Evolutionary conservation across 345 rosid genomes (phyloP).

Genomic region (Dovyalis caffra): DNA sequence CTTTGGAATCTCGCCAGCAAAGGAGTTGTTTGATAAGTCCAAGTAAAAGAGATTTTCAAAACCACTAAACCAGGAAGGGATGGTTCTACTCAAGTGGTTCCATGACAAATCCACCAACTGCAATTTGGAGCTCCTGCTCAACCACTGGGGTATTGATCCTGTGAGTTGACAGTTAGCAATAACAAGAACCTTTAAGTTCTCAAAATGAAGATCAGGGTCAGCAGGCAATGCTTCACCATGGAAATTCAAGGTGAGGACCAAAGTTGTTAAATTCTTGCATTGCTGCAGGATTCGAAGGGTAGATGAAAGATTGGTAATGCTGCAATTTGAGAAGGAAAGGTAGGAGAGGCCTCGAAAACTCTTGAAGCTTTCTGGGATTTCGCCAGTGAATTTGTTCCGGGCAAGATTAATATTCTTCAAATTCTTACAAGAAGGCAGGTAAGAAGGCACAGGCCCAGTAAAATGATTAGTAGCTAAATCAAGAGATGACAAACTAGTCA

Average conservation of each 20-base stretch:
- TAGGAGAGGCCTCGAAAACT: constrained; percentile 54
- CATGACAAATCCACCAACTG: constrained; percentile 84
- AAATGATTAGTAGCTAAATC: constrained; percentile 62
- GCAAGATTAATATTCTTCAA: constrained; percentile 62
- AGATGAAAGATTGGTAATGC: constrained; percentile 52
- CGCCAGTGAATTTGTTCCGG: constrained; percentile 53
- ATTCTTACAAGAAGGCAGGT: constrained; percentile 52
- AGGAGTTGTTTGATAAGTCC: constrained; percentile 64
- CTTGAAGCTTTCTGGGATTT: constrained; percentile 61
- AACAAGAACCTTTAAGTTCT: constrained; percentile 59
- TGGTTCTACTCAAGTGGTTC: constrained; percentile 51
- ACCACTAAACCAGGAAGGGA: constrained; percentile 57
- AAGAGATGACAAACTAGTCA: constrained; percentile 56
- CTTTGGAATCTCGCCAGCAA: constrained; percentile 57
- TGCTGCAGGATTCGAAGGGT: constrained; percentile 56
- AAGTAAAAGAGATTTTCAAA: constrained; percentile 54
- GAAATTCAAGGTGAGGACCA: constrained; percentile 71
- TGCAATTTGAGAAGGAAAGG: constrained; percentile 60
- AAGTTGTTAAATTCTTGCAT: constrained; percentile 57
- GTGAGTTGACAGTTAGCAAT: constrained; percentile 58
- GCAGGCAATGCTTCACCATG: constrained; percentile 54
- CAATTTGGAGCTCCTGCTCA: constrained; percentile 46
- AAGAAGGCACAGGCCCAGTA: constrained; percentile 49
- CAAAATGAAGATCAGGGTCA: constrained; percentile 43
- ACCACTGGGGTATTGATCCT: constrained; percentile 69